Percentiles rank a stretch among this genome's conserved stretches.
Conservation (phyloP, 2,329 filamentous ascomycete species). For the Cladophialophora psammophila region DNA sequence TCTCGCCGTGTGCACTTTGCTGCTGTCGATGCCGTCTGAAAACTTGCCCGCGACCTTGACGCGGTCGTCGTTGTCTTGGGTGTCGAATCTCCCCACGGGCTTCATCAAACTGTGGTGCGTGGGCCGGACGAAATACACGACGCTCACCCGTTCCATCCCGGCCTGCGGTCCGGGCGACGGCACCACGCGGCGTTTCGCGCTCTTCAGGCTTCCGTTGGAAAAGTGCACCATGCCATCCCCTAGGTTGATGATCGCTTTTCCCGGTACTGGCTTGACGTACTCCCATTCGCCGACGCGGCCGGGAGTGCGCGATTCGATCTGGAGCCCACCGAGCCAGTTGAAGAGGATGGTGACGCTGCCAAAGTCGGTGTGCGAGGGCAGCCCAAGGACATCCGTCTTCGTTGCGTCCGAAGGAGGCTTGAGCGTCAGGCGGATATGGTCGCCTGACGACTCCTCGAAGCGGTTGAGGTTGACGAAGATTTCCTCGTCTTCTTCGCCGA, state of each 20-base stretch:
- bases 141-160: slow-evolving; percentile 55
- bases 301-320: slow-evolving; percentile 46
- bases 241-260: slow-evolving; percentile 44
- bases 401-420: slow-evolving; percentile 36
- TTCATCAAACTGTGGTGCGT: slow-evolving; percentile 23
- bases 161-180: slow-evolving; percentile 59
- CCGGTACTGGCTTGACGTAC: slow-evolving; percentile 52
- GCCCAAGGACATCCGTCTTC: slow-evolving; percentile 37
- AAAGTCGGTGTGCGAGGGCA: slow-evolving; percentile 44
- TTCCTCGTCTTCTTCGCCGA: slow-evolving; percentile 34
- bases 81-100: slow-evolving; percentile 18
- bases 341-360: slow-evolving; percentile 46
- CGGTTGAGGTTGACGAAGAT: slow-evolving; percentile 36
- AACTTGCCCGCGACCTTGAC: slow-evolving; percentile 19
- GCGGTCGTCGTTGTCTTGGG: neutral
- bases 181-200: slow-evolving; percentile 59
- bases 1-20: slow-evolving; percentile 19
- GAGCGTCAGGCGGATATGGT: slow-evolving; percentile 58
- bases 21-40: slow-evolving; percentile 15
- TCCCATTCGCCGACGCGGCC: slow-evolving; percentile 53
- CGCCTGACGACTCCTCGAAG: slow-evolving; percentile 50
- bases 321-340: slow-evolving; percentile 43
- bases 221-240: slow-evolving; percentile 54
- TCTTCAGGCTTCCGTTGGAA: slow-evolving; percentile 50
- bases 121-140: slow-evolving; percentile 64